Evolutionary conservation across 441 rosid species (phyloP).

Genomic region (Adansonia rubrostipa): DNA sequence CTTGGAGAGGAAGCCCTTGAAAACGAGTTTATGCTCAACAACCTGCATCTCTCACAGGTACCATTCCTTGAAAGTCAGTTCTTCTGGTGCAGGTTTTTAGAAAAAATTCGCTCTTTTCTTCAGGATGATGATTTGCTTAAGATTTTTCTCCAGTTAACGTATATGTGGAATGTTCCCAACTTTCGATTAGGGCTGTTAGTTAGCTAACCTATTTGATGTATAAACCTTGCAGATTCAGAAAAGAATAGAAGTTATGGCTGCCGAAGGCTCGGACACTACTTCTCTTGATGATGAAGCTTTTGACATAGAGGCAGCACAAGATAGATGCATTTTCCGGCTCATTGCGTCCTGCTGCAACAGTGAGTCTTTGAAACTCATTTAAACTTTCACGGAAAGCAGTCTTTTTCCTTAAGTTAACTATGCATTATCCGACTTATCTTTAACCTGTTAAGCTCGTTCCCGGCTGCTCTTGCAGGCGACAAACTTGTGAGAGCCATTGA

Average conservation of each 20-base stretch:
- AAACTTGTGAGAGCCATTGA: slow-evolving; percentile 82
- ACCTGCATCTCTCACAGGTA: slow-evolving; percentile 73
- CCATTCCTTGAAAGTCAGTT: neutral
- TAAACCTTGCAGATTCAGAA: slow-evolving; percentile 60
- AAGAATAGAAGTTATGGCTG: slow-evolving; percentile 59
- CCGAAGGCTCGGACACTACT: slow-evolving; percentile 55
- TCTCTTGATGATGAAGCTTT: slow-evolving; percentile 81
- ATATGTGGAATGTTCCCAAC: neutral
- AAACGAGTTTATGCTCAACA: slow-evolving; percentile 81
- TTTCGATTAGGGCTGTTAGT: neutral
- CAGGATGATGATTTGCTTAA: neutral
- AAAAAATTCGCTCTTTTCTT: neutral
- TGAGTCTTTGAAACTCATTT: slow-evolving; percentile 41
- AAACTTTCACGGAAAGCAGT: neutral
- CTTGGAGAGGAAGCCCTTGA: slow-evolving; percentile 88
- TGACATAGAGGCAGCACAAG: slow-evolving; percentile 78
- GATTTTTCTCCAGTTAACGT: slow-evolving; percentile 15
- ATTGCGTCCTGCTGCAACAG: slow-evolving; percentile 87
- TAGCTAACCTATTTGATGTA: slow-evolving; percentile 17
- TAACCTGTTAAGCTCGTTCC: slow-evolving; percentile 9
- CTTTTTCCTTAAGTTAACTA: neutral
- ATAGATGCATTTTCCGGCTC: slow-evolving; percentile 83
- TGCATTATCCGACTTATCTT: neutral
- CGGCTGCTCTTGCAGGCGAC: slow-evolving; percentile 60
- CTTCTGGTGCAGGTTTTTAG: neutral